These are phyloP conservation scores for Boletus edulis DNA, from an alignment of 768 basidiomycete species.

Conservation along the genomic window DNA sequence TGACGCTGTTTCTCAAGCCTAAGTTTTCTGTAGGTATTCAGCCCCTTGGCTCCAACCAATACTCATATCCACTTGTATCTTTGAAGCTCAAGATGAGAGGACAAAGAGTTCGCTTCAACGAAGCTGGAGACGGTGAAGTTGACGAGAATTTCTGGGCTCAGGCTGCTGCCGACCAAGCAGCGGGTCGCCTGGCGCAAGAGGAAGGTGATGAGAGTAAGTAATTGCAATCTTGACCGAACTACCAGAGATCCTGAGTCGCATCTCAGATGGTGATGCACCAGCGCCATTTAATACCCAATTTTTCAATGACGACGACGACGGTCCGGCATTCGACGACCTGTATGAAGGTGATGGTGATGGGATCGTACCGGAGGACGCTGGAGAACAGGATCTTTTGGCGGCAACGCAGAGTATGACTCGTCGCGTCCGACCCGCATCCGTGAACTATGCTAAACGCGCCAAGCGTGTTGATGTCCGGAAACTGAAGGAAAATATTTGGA, in stretches of 20 bases:
- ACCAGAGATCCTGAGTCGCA: constrained; percentile 10
- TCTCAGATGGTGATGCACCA: constrained; percentile 45
- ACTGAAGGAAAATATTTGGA: constrained; percentile 98
- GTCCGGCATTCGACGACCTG: constrained; percentile 63
- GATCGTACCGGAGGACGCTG: constrained; percentile 50
- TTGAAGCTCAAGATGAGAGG: constrained; percentile 87
- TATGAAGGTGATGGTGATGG: constrained; percentile 46
- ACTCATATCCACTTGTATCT: not conserved
- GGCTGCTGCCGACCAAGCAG: constrained; percentile 82
- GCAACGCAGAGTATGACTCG: constrained; percentile 75
- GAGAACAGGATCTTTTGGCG: constrained; percentile 86
- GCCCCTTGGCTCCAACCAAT: not conserved
- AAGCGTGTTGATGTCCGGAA: constrained; percentile 96
- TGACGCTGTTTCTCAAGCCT: constrained; percentile 93
- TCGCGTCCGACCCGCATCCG: constrained; percentile 80
- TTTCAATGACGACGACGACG: constrained; percentile 93
- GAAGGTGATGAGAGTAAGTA: constrained; percentile 64
- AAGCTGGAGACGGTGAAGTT: constrained; percentile 78
- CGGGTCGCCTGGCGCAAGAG: constrained; percentile 48
- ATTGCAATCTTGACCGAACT: not conserved
- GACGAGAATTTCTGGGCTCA: constrained; percentile 98
- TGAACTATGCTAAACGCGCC: constrained; percentile 93
- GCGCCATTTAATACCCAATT: constrained; percentile 93
- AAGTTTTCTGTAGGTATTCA: constrained; percentile 75
- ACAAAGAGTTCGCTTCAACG: constrained; percentile 51